Conservation (phyloP, 2,329 filamentous ascomycete species). For the Aurifilum marmelostoma region DNA sequence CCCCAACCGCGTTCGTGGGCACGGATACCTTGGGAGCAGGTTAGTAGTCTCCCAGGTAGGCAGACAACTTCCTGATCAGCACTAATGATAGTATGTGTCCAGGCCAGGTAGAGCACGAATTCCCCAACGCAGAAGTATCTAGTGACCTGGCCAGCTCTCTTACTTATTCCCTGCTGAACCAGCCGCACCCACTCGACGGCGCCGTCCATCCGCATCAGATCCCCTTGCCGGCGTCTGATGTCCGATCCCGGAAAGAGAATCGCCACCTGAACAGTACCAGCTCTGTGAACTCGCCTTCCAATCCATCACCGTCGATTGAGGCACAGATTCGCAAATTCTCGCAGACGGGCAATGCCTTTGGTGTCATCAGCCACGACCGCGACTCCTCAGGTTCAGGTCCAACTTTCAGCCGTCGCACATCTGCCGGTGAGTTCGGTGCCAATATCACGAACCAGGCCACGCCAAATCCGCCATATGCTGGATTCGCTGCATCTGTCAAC, state of each 20-base stretch:
- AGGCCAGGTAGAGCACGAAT: constrained; percentile 29
- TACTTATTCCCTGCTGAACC: constrained; percentile 53
- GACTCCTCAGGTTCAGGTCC: constrained; percentile 37
- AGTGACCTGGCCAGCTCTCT: constrained; percentile 47
- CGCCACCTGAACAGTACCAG: constrained; percentile 35
- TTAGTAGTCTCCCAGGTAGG: not conserved
- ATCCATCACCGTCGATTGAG: constrained; percentile 28
- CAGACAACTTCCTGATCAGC: not conserved
- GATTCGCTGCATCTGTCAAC: constrained; percentile 29
- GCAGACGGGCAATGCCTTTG: constrained; percentile 34
- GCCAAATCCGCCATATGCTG: constrained; percentile 31
- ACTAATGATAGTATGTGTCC: not conserved
- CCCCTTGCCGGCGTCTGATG: constrained; percentile 40
- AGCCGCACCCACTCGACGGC: constrained; percentile 44
- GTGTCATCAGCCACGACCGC: constrained; percentile 30
- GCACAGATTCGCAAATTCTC: constrained; percentile 46
- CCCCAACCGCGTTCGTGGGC: constrained; percentile 39
- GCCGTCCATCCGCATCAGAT: constrained; percentile 37
- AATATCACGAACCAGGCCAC: constrained; percentile 37
- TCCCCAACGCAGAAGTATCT: constrained; percentile 36
- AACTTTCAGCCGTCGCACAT: constrained; percentile 38
- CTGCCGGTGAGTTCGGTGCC: constrained; percentile 38
- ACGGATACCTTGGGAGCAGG: constrained; percentile 10
- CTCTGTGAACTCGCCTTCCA: constrained; percentile 22
- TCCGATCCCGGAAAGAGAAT: constrained; percentile 51